Evolutionary conservation across 495 filamentous ascomycete species (phyloP), one percentile per base, ranked within the genome.

Genomic region (Penicillium crystallinum): DNA sequence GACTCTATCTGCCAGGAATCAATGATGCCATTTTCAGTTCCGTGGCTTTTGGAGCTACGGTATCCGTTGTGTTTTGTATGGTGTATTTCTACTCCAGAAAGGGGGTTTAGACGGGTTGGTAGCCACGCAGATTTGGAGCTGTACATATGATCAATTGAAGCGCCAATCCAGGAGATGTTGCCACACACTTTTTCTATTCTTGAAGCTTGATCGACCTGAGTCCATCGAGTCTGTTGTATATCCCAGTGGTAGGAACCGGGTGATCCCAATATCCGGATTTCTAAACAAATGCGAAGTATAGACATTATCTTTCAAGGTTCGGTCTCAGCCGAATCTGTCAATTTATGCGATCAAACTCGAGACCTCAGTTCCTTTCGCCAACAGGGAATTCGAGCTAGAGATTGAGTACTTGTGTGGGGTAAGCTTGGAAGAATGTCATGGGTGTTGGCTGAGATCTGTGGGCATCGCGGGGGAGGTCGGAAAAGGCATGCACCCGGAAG

Each of bases 1-100:
- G 84, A 91, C 88, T 46, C 91, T 83, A 82, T 91, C 87, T 67
- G 76, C 79, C 64, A 82, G 85, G 72, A 77, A 52, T 89, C 83
- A 69, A 74, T 49, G 43, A 45, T 25, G 48, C 44, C 40, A 64
- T 25, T 46, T 17, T 41, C 23, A 51, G 38, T 49, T 47, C 29
- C 38, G 33, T 49, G 49, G 23, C 45, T 31, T 18, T 42, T 52
- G 35, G 47, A 46, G 36, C 38, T 56, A 49, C 29, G 53, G 34
- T 53, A 41, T 47, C 41, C 36, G 40, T 45, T 49, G 59, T 56
- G 49, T 56, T 52, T 54, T 55, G 44, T 49, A 55, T 65, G 65
- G 63, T 74, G 71, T 72, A 72, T 61, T 72, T 71, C 65, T 72
- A 72, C 59, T 65, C 55, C 55, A 56, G 51, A 60, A 61, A 57